phyloP scores from a whole-genome alignment of 805 yeast genomes.

The Lachancea fermentati region DNA sequence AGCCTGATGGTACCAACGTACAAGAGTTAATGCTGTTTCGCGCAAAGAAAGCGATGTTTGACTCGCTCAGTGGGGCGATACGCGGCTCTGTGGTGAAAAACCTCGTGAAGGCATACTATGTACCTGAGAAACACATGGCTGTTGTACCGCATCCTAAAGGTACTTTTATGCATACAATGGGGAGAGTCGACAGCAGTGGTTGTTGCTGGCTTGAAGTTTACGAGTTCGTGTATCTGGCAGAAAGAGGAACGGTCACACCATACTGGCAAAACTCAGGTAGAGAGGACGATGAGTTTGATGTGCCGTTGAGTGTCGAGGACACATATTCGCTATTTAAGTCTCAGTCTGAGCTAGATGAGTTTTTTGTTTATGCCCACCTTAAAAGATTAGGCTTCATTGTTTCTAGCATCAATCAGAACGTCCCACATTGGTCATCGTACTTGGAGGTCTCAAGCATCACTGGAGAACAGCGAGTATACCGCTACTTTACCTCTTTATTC shows the following conservation, averaged over 20 bases:
- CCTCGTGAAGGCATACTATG: constrained; percentile 47
- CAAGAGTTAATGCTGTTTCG: constrained; percentile 45
- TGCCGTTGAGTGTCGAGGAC: constrained; percentile 55
- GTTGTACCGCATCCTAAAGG: constrained; percentile 56
- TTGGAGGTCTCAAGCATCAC: background rate
- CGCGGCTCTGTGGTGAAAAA: constrained; percentile 47
- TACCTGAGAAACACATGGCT: constrained; percentile 31
- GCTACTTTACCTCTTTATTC: background rate
- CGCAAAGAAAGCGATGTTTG: constrained; percentile 67
- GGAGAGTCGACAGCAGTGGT: constrained; percentile 46
- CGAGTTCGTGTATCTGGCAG: constrained; percentile 72
- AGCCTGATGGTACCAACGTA: constrained; percentile 64
- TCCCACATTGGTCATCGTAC: background rate
- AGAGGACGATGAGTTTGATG: constrained; percentile 23
- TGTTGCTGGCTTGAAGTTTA: constrained; percentile 51
- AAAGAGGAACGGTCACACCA: constrained; percentile 64
- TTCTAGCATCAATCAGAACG: constrained; percentile 22
- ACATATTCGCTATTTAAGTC: constrained; percentile 47
- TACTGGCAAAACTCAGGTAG: constrained; percentile 23
- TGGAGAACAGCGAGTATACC: background rate
- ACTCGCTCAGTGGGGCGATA: constrained; percentile 45
- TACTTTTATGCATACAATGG: constrained; percentile 66
- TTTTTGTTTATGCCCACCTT: constrained; percentile 65
- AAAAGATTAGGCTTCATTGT: constrained; percentile 77
- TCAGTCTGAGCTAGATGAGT: constrained; percentile 44